Base-by-base conservation (phyloP, 768 basidiomycete species). In the Leccinum subgranulosum region DNA sequence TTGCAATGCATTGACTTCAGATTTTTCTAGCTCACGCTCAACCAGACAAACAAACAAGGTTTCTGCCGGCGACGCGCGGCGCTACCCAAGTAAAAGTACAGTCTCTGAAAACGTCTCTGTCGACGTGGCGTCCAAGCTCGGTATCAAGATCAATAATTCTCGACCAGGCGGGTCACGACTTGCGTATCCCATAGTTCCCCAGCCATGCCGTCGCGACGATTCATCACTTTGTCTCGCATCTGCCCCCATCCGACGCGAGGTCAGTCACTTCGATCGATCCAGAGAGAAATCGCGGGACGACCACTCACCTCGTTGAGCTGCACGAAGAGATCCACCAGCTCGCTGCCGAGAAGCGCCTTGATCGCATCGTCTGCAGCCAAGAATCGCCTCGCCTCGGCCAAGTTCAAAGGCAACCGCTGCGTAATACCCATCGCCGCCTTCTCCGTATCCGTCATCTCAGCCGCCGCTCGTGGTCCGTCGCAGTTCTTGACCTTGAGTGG, bases 401-500 rank as follows among this genome's bases (percentile, higher is more conserved):
- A 75, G 21, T 64, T 79, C 68, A 80, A 56, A 11, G 84, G 81
- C 73, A 89, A 63, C n/a, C 83, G 73, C 53, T 72, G 66, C 6
- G 70, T 78, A 33, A 87, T 79, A 0, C 85, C 85, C 36, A 75
- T 60, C 25, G 58, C 70, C 33, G 55, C 59, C 56, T 84, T 76
- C 69, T 79, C 80, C 17, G 64, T 75, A 34, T 67, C 76, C 8
- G 72, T 77, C 71, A 87, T 73, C 55, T 73, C 53, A 2, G 77
- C 78, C 7, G 80, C 82, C 19, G 63, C 66, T 55, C 51, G 60
- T 0, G 65, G 55, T 0, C 69, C 71, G 6, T 63, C 56, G 54
- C 76, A 77, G 49, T 81, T 78, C 54, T 72, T 64, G 21, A 77
- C 68, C 6, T 36, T 60, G 50, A 88, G 74, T 53, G 68, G 60